phyloP scores from a whole-genome alignment of 306 rosid species.

The Pterocarpus santalinus region DNA sequence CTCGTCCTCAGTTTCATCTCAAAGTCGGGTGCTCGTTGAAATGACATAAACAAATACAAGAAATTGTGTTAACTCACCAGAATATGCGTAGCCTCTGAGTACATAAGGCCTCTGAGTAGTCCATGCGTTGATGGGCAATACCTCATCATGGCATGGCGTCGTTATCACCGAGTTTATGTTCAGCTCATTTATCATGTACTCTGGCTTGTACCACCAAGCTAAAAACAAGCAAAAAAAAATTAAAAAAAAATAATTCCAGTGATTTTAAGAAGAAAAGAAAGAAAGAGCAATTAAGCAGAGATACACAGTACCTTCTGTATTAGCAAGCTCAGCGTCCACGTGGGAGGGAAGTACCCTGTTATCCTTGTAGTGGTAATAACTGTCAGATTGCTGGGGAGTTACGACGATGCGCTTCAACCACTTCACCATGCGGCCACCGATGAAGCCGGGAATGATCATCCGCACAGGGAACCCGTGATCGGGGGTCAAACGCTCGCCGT shows the following conservation, averaged over 20 bases:
- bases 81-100: constrained; percentile 76
- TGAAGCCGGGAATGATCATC: constrained; percentile 77
- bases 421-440: constrained; percentile 87
- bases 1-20: background rate
- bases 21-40: background rate
- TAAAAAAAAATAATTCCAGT: too few relatives aligned
- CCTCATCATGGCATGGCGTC: constrained; percentile 80
- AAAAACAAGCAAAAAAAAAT: background rate
- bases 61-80: constrained; percentile 58
- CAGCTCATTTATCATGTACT: constrained; percentile 73
- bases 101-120: constrained; percentile 72
- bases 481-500: constrained; percentile 67
- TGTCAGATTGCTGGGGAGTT: constrained; percentile 64
- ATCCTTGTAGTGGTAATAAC: constrained; percentile 71
- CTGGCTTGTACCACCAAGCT: constrained; percentile 98
- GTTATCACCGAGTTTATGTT: constrained; percentile 88
- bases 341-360: constrained; percentile 82
- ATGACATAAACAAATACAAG: too few relatives aligned
- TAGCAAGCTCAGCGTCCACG: constrained; percentile 80
- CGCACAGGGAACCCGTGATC: constrained; percentile 90
- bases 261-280: background rate
- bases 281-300: background rate
- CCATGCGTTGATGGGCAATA: constrained; percentile 76
- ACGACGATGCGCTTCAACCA: constrained; percentile 86
- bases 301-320: constrained; percentile 60